Evolutionary conservation across 305 asterid genomes (phyloP).

Genomic region (Fraxinus paxiana): DNA sequence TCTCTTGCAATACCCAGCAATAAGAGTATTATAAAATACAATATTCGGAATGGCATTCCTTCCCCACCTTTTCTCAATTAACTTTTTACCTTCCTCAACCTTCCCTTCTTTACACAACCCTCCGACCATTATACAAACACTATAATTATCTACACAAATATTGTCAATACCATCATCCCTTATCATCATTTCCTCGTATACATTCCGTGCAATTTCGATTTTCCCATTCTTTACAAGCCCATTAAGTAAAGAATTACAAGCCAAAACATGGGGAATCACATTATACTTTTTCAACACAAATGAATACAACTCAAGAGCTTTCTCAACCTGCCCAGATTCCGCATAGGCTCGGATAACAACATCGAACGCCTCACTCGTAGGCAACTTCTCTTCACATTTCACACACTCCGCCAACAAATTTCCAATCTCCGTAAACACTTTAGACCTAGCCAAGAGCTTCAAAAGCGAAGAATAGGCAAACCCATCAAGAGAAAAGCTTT

Average conservation of each 20-base stretch:
- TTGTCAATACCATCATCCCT: conserved; percentile 37
- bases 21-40: conserved; percentile 69
- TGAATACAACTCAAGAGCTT: conserved; percentile 56
- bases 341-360: conserved; percentile 55
- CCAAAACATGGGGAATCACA: conserved; percentile 51
- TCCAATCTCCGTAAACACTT: conserved; percentile 53
- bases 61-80: conserved; percentile 85
- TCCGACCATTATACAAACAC: conserved; percentile 69
- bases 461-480: conserved; percentile 74
- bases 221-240: conserved; percentile 60
- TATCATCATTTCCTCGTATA: conserved; percentile 56
- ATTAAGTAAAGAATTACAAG: conserved; percentile 73
- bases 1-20: conserved; percentile 76
- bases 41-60: conserved; percentile 67
- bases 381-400: conserved; percentile 56
- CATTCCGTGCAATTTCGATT: conserved; percentile 45
- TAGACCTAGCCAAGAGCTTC: conserved; percentile 67
- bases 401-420: conserved; percentile 44
- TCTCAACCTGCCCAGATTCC: conserved; percentile 45
- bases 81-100: conserved; percentile 60
- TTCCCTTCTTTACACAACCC: conserved; percentile 74
- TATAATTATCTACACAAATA: conserved; percentile 57
- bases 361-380: conserved; percentile 63
- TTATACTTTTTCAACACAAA: conserved; percentile 39
- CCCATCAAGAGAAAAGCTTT: conserved; percentile 50